Conservation (phyloP, 352 stramenopile species). For the Globisporangium canariense region DNA sequence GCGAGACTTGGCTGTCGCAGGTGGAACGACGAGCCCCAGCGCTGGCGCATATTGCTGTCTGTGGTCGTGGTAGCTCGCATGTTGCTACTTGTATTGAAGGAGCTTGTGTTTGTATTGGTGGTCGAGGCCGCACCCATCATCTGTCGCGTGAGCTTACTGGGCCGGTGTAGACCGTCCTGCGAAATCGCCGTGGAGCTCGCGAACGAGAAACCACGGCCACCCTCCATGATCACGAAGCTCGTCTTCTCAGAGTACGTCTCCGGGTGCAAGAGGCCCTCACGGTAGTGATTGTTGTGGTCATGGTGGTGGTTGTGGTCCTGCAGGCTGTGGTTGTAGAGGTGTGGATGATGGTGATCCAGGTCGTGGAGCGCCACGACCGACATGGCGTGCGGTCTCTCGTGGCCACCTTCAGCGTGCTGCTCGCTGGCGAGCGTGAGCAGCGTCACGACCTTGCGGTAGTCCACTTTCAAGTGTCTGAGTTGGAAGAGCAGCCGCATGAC, state of each 20-base stretch:
- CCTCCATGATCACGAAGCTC: slow-evolving; percentile 14
- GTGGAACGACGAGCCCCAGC: background rate
- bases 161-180: slow-evolving; percentile 2
- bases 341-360: background rate
- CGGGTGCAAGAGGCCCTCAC: background rate
- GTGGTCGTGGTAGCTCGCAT: background rate
- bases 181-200: slow-evolving; percentile 2
- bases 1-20: background rate
- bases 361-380: slow-evolving; percentile 4
- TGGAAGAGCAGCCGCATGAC: slow-evolving; percentile 53
- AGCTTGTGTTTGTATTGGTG: background rate
- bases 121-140: slow-evolving; percentile 3
- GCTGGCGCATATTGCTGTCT: background rate
- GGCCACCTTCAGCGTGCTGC: background rate
- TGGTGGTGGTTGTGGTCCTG: too few species aligned
- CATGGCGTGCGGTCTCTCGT: background rate
- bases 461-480: slow-evolving; percentile 21
- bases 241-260: slow-evolving; percentile 8
- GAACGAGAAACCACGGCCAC: background rate
- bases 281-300: background rate
- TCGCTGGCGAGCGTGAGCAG: slow-evolving; percentile 18
- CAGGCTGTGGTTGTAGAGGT: background rate
- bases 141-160: slow-evolving; percentile 16
- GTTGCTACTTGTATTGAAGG: background rate
- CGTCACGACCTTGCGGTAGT: slow-evolving; percentile 26